Conservation (phyloP, 2,329 filamentous ascomycete genomes). For the Pyrenophora teres region DNA sequence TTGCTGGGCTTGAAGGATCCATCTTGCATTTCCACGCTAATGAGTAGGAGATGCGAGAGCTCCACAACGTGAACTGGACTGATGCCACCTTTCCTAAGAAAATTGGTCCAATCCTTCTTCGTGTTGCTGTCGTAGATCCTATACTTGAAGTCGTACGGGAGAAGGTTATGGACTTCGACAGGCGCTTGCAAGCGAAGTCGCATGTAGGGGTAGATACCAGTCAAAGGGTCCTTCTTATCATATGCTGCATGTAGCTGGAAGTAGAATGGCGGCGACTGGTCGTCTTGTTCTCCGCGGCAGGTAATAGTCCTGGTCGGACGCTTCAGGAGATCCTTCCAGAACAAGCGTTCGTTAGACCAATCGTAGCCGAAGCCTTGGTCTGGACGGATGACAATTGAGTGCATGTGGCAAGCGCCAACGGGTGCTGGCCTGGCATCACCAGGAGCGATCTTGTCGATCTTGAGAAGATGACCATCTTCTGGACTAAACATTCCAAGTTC, state of each 20-base stretch:
- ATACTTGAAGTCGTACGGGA: conserved; percentile 99
- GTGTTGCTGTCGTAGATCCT: conserved; percentile 98
- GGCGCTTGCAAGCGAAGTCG: conserved; percentile 87
- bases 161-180: conserved; percentile 88
- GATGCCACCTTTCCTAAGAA: conserved; percentile 91
- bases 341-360: conserved; percentile 87
- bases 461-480: conserved; percentile 84
- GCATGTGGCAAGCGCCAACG: conserved; percentile 88
- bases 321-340: conserved; percentile 90
- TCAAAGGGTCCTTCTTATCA: conserved; percentile 81
- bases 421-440: conserved; percentile 89
- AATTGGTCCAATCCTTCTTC: conserved; percentile 98
- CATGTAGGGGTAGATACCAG: conserved; percentile 92
- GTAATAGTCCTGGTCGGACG: conserved; percentile 83
- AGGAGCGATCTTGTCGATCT: conserved; percentile 96
- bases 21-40: conserved; percentile 97
- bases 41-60: conserved; percentile 85
- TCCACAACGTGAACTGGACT: conserved; percentile 98
- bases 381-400: conserved; percentile 83
- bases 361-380: conserved; percentile 96
- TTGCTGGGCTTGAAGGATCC: conserved; percentile 93
- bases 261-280: conserved; percentile 81
- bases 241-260: conserved; percentile 92
- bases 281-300: conserved; percentile 83
- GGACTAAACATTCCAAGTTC: conserved; percentile 90